Percentiles rank a stretch among this genome's conserved stretches.
These are phyloP conservation scores for Scedosporium apiospermum DNA, from an alignment of 2,329 filamentous ascomycete genomes.

Conservation along the genomic window DNA sequence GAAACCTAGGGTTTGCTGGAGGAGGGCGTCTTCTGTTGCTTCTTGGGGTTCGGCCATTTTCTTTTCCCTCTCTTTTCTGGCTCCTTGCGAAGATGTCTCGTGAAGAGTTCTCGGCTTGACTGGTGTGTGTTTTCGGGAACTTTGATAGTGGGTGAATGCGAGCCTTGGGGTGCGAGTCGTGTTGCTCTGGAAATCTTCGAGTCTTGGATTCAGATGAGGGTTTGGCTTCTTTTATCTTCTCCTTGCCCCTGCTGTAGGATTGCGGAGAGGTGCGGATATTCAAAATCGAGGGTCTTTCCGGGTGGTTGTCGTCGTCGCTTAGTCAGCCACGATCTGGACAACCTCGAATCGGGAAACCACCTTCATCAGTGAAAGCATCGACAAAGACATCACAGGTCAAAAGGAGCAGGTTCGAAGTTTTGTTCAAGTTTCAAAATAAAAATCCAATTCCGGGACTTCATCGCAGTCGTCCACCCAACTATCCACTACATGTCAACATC, in stretches of 20 bases:
- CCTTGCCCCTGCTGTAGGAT: background rate
- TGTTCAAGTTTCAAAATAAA: background rate
- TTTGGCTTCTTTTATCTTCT: background rate
- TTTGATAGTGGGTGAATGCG: background rate
- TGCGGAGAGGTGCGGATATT: background rate
- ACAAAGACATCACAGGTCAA: background rate
- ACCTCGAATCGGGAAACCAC: background rate
- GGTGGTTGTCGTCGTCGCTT: background rate
- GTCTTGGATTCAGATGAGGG: too few species aligned
- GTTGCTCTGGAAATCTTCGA: too few species aligned
- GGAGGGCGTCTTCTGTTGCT: conserved; percentile 46
- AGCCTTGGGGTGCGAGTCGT: background rate
- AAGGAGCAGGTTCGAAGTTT: too few species aligned
- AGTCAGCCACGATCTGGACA: background rate
- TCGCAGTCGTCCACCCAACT: background rate
- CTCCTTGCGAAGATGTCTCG: background rate
- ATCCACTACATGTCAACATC: background rate
- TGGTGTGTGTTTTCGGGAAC: too few species aligned
- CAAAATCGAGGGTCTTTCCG: background rate
- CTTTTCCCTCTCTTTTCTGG: background rate
- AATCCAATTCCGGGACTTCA: background rate
- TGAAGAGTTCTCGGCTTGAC: background rate
- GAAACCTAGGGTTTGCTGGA: conserved; percentile 59
- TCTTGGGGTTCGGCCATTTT: background rate
- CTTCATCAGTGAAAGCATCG: background rate